Conservation (phyloP, 257 asterid species). For the Fraxinus anomala region DNA sequence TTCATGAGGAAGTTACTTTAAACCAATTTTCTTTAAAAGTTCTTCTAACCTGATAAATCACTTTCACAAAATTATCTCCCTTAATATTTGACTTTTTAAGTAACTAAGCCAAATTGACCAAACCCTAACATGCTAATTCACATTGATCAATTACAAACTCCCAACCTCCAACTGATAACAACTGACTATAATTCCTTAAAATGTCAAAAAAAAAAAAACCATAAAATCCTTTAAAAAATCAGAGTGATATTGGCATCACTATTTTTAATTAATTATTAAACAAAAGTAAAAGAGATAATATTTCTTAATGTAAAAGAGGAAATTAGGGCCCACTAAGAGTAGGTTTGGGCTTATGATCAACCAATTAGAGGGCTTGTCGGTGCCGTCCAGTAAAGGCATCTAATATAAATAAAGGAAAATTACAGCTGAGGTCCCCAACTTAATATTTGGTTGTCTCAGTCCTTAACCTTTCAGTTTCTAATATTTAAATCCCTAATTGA, state of each 20-base stretch:
- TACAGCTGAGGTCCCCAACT: neutral
- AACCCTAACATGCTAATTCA: too few species aligned
- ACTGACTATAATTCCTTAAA: neutral
- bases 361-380: conserved; percentile 30
- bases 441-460: neutral
- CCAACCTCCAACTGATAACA: neutral
- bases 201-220: neutral
- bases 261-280: too few species aligned
- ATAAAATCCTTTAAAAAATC: neutral
- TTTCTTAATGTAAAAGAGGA: neutral
- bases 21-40: too few species aligned
- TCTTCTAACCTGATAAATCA: too few species aligned
- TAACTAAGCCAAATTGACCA: neutral
- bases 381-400: conserved; percentile 21
- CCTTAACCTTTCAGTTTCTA: neutral
- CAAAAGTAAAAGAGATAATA: conserved; percentile 17
- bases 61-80: too few species aligned
- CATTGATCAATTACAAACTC: neutral
- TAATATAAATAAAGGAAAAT: neutral
- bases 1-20: too few species aligned
- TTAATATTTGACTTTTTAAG: neutral
- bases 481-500: neutral
- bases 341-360: conserved; percentile 24
- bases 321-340: conserved; percentile 23
- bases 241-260: too few species aligned